phyloP scores from a whole-genome alignment of 192 early-diverging fungal species.

The Umbelopsis vinacea region DNA sequence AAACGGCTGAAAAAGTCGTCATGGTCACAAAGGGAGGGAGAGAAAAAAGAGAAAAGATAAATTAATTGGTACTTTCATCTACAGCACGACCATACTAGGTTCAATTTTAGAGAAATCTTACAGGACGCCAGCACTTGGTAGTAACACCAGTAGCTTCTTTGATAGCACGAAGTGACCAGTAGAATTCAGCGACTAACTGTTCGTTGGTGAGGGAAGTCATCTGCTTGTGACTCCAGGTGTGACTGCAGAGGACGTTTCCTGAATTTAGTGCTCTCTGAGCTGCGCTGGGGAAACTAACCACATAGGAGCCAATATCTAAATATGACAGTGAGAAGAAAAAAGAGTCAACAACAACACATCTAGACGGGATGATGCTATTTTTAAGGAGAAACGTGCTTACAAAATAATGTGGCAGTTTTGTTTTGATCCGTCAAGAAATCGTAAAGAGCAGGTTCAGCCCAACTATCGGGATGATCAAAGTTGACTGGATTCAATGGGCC shows the following conservation, averaged over 20 bases:
- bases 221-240: slow-evolving; percentile 54
- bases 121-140: slow-evolving; percentile 53
- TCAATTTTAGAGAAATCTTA: not conserved
- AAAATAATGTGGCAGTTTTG: slow-evolving; percentile 39
- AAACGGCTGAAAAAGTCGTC: slow-evolving; percentile 34
- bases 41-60: too few relatives aligned
- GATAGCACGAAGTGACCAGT: slow-evolving; percentile 49
- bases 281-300: slow-evolving; percentile 33
- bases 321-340: not conserved
- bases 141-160: slow-evolving; percentile 52
- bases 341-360: not conserved
- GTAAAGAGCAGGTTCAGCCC: slow-evolving; percentile 43
- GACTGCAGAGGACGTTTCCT: slow-evolving; percentile 63
- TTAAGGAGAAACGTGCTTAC: not conserved
- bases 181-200: slow-evolving; percentile 58
- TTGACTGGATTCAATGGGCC: slow-evolving; percentile 35
- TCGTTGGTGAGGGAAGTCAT: slow-evolving; percentile 58
- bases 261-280: slow-evolving; percentile 27
- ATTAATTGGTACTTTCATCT: too few relatives aligned
- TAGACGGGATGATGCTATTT: not conserved
- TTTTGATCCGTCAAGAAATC: slow-evolving; percentile 39
- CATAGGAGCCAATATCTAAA: slow-evolving; percentile 41
- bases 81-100: too few relatives aligned
- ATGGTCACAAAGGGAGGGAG: too few relatives aligned
- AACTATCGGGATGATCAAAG: slow-evolving; percentile 27